Base-by-base conservation (phyloP, 768 basidiomycete species). In the Russula sp. region DNA sequence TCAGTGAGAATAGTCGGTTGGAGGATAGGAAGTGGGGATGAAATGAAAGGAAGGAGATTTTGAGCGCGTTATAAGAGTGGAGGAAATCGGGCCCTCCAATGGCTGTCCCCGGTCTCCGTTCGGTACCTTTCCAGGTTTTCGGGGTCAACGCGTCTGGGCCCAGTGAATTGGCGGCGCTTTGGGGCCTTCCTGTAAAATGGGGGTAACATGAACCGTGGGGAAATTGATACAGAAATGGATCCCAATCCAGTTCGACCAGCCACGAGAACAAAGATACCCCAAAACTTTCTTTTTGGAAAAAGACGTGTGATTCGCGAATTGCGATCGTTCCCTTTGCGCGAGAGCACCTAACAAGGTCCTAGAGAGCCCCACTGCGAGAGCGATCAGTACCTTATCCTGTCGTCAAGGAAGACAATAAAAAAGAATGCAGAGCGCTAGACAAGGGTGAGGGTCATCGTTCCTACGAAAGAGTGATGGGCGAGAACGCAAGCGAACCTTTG, bases 21-120 rank as follows among this genome's bases (percentile, higher is more conserved):
- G 50, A 22, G 43, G 50, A 58, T 11, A 36, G 10, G 48, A 58
- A 22, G 49, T 38, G 52, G 58, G 58, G 46, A 54, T 41, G 58
- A 38, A 49, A 63, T 51, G 58, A 49, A 14, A 36, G 38, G 38
- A 16, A 16, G n/a, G 13, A 34, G 41, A 47, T 41, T 36, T 35
- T 39, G 62, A 52, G 53, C 25, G 57, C 59, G 59, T 49, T 59
- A 55, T 43, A 39, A 45, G 41, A 0, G 52, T 14, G 52, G 52
- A 47, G 25, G 48, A 50, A 20, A 47, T 32, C 9, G 18, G 45
- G 20, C 25, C 57, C 20, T 6, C 11, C 18, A 39, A 38, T 43
- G 51, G 62, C 62, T 45, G 62, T 63, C 43, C 61, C 62, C 57
- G 57, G 62, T 52, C 39, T 41, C 55, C 48, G 57, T 63, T 62